Percentiles rank a stretch among this genome's conserved stretches.
Evolutionary conservation across 768 basidiomycete species (phyloP).

Genomic region (Cyclocybe cylindracea): DNA sequence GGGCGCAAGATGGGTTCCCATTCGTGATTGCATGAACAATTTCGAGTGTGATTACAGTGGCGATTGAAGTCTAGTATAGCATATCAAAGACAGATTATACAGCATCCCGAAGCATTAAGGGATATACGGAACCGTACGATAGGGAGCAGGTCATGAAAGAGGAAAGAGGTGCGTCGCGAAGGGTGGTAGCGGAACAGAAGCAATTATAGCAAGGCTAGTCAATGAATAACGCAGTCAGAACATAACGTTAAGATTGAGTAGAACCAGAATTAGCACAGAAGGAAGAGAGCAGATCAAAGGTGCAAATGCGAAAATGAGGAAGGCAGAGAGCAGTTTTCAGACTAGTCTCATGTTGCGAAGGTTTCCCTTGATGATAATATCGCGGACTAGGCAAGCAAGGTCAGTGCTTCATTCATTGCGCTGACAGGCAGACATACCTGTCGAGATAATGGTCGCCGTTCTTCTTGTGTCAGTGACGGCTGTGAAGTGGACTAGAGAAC

Average conservation of each 20-base stretch:
- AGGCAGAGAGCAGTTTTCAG: constrained; percentile 20
- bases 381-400: constrained; percentile 49
- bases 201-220: neutral
- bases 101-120: constrained; percentile 2
- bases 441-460: constrained; percentile 73
- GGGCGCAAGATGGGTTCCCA: no score
- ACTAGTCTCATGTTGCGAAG: constrained; percentile 60
- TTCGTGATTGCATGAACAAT: neutral
- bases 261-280: neutral
- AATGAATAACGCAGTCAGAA: neutral
- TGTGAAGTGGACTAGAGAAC: constrained; percentile 66
- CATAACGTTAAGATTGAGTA: neutral
- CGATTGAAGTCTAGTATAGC: constrained; percentile 5
- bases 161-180: no score
- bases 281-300: constrained; percentile 4
- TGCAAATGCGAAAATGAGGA: neutral
- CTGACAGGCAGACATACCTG: constrained; percentile 45
- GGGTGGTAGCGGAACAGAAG: neutral
- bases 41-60: constrained; percentile 10
- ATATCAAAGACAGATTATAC: constrained; percentile 6
- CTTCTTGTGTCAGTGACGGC: constrained; percentile 79
- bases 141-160: neutral
- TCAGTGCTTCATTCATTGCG: constrained; percentile 3
- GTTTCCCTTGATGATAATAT: constrained; percentile 69
- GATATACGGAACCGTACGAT: constrained; percentile 3